Evolutionary conservation across 106 monocot species (phyloP), one percentile per base, ranked within the genome.

Genomic region (Allium fistulosum): DNA sequence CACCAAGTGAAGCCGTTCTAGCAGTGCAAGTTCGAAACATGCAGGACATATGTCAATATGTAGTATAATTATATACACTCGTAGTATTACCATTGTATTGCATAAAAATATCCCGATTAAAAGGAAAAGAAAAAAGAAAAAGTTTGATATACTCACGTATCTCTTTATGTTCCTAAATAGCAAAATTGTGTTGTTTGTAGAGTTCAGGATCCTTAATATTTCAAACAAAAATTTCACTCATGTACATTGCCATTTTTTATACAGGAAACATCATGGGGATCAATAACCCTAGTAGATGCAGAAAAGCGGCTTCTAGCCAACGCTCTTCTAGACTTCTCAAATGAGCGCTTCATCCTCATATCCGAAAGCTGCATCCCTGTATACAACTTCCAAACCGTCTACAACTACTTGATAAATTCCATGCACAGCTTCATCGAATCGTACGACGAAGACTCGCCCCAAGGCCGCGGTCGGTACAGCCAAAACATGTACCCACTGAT

Each of bases 361-460:
- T 80, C 80, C 11, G 80, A 80, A 57, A 80, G 80, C 48, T 80
- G 80, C 75, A 80, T 80, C 11, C 80, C 80, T 1, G 68, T 80
- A 4, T 75, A 62, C 56, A 58, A 80, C 63, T 80, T 80, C 13
- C 71, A 67, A 12, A 80, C 75, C 12, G 27, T 80, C 67, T 80
- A 80, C 72, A 76, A 67, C 7, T 80, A 80, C 49, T 75, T 80
- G 1, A 68, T 57, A 37, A 61, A 72, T 17, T 80, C 80, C 2
- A 26, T 71, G n/a, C 62, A 72, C 57, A 80, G 75, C 46, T 80
- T 80, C 56, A 75, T 80, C 8, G 75, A 75, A 28, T 80, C 80
- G 16, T 80, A 72, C 46, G 80, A 80, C 15, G 80, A 80, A 60
- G 75, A 75, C 16, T 80, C 80, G 13, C 67, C 75, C 28, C 80